Evolutionary conservation across 2,329 filamentous ascomycete genomes (phyloP).

Genomic region (Metarhizium rileyi): DNA sequence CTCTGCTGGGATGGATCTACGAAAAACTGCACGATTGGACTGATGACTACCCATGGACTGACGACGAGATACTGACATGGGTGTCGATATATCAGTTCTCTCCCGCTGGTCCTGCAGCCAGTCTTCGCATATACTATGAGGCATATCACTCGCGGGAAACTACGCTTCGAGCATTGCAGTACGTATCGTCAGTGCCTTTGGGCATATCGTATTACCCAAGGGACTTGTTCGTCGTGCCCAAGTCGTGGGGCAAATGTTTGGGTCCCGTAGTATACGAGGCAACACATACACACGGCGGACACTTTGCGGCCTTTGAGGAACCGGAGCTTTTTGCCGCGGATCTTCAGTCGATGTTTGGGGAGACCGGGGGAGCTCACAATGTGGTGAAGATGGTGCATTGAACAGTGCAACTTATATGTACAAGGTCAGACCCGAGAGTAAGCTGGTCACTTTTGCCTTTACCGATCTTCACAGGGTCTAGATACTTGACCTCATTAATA

Average conservation of each 20-base stretch:
- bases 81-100: slow-evolving; percentile 64
- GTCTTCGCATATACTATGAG: slow-evolving; percentile 65
- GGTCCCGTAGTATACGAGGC: slow-evolving; percentile 51
- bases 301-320: slow-evolving; percentile 52
- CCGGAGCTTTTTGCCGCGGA: slow-evolving; percentile 44
- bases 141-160: slow-evolving; percentile 28
- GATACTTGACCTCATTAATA: no score
- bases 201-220: slow-evolving; percentile 47
- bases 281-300: slow-evolving; percentile 40
- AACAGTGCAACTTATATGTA: no score
- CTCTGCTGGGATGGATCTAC: slow-evolving; percentile 66
- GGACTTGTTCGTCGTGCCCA: slow-evolving; percentile 45
- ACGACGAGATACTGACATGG: slow-evolving; percentile 70
- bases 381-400: background rate
- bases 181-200: slow-evolving; percentile 27
- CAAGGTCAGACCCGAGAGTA: no score
- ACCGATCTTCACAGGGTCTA: no score
- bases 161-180: slow-evolving; percentile 8
- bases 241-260: slow-evolving; percentile 46
- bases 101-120: slow-evolving; percentile 57
- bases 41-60: slow-evolving; percentile 61
- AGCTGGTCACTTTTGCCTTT: no score
- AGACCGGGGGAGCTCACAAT: background rate
- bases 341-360: slow-evolving; percentile 45
- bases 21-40: slow-evolving; percentile 75